Evolutionary conservation across 179 eudicot genomes (phyloP).

Genomic region (Nepenthes alata): DNA sequence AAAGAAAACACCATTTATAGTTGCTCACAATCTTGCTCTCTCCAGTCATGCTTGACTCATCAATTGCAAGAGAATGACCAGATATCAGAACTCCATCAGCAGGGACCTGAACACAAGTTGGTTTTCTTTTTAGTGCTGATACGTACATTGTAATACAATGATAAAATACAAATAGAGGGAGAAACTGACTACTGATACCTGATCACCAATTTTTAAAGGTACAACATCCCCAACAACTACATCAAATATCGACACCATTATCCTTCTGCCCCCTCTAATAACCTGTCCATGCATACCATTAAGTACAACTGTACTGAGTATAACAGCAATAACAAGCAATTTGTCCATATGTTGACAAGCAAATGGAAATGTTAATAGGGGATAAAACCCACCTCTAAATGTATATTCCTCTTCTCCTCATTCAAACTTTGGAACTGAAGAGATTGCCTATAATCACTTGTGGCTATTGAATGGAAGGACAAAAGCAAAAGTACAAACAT

Average conservation of each 20-base stretch:
- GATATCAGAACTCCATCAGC: constrained; percentile 81
- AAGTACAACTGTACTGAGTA: neutral
- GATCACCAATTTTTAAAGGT: constrained; percentile 89
- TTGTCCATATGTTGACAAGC: neutral
- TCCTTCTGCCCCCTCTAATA: constrained; percentile 70
- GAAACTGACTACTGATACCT: constrained; percentile 28
- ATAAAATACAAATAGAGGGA: neutral
- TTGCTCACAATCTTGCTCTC: constrained; percentile 84
- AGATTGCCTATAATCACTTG: constrained; percentile 80
- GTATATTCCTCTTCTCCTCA: constrained; percentile 88
- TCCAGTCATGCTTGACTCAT: constrained; percentile 97
- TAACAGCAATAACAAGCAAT: neutral
- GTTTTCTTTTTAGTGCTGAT: neutral
- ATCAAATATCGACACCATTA: constrained; percentile 68
- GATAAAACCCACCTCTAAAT: constrained; percentile 51
- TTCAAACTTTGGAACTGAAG: constrained; percentile 79
- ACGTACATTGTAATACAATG: neutral
- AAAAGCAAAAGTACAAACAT: neutral
- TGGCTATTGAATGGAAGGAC: constrained; percentile 32
- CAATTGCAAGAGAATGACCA: constrained; percentile 80
- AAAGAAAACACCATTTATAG: neutral
- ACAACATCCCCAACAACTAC: constrained; percentile 87
- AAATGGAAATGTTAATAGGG: neutral
- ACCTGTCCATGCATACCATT: constrained; percentile 31
- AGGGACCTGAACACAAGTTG: constrained; percentile 42